Conservation (phyloP, 192 early-diverging fungal genomes). For the Mortierella claussenii region DNA sequence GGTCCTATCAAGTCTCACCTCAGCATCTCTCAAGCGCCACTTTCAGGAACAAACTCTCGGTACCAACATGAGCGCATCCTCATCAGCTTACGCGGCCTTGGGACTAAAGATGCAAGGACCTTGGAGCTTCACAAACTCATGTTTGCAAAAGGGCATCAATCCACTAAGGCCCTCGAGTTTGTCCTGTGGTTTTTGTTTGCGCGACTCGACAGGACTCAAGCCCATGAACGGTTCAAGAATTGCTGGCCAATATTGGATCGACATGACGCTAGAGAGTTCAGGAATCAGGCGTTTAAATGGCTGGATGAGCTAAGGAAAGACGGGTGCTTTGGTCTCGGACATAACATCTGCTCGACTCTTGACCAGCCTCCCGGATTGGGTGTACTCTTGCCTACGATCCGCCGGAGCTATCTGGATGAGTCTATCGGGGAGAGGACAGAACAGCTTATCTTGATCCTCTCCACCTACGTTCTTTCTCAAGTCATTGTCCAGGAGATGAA, state of each 20-base stretch:
- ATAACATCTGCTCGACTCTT: slow-evolving; percentile 1
- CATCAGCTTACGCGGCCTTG: slow-evolving; percentile 8
- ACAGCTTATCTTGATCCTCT: slow-evolving; percentile 35
- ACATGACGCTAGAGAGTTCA: slow-evolving; percentile 65
- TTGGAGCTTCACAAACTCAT: slow-evolving; percentile 59
- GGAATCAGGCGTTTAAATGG: slow-evolving; percentile 66
- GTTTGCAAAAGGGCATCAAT: slow-evolving; percentile 65
- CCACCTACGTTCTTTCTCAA: slow-evolving; percentile 26
- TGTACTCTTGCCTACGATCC: slow-evolving; percentile 34
- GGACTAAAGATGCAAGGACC: slow-evolving; percentile 8
- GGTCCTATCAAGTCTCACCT: not conserved
- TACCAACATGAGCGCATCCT: slow-evolving; percentile 14
- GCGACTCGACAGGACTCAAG: slow-evolving; percentile 46
- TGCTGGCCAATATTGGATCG: slow-evolving; percentile 68
- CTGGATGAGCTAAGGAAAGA: slow-evolving; percentile 67
- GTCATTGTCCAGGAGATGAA: slow-evolving; percentile 2
- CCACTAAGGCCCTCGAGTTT: slow-evolving; percentile 66
- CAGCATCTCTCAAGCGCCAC: not conserved
- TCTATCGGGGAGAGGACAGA: slow-evolving; percentile 45
- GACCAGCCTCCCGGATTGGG: slow-evolving; percentile 15
- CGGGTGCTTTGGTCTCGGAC: slow-evolving; percentile 37
- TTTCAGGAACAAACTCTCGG: not conserved
- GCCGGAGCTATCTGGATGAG: slow-evolving; percentile 46
- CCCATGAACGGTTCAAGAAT: slow-evolving; percentile 58
- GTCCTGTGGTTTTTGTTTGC: slow-evolving; percentile 64